These are phyloP conservation scores for Boletus fagicola DNA, from an alignment of 768 basidiomycete species.

Conservation along the genomic window DNA sequence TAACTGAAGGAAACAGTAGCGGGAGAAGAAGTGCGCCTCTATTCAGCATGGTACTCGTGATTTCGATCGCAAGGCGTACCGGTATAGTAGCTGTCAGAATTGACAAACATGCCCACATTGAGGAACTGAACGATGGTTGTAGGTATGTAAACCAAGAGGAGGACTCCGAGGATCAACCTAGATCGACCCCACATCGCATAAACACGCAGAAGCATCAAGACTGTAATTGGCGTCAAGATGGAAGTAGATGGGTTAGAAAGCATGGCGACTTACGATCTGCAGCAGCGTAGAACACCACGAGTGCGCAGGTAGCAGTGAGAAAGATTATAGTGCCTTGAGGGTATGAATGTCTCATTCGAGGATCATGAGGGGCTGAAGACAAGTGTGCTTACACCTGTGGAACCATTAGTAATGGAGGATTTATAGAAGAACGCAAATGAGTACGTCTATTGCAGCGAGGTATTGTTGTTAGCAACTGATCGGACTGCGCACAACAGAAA, in stretches of 20 bases:
- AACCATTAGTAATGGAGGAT: not conserved
- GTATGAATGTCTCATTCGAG: not conserved
- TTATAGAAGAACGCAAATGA: not conserved
- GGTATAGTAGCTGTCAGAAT: not conserved
- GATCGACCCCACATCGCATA: constrained; percentile 6
- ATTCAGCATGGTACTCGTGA: not conserved
- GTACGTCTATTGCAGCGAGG: not conserved
- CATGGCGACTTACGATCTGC: not conserved
- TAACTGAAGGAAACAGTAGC: not conserved
- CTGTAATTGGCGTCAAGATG: not conserved
- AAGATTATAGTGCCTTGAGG: not conserved
- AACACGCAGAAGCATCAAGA: constrained; percentile 10
- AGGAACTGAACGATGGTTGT: not conserved
- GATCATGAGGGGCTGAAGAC: not conserved
- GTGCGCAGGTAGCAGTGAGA: not conserved
- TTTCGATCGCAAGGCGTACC: not conserved
- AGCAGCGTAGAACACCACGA: not conserved
- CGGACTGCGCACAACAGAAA: not conserved
- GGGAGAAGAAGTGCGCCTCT: not conserved
- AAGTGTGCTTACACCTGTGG: constrained; percentile 4
- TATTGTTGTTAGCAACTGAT: not conserved
- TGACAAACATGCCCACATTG: not conserved
- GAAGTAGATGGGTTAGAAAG: not conserved
- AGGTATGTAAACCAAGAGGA: constrained; percentile 3
- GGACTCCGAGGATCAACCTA: not conserved